phyloP scores from a whole-genome alignment of 352 stramenopile species.

The Globisporangium takayamanum region DNA sequence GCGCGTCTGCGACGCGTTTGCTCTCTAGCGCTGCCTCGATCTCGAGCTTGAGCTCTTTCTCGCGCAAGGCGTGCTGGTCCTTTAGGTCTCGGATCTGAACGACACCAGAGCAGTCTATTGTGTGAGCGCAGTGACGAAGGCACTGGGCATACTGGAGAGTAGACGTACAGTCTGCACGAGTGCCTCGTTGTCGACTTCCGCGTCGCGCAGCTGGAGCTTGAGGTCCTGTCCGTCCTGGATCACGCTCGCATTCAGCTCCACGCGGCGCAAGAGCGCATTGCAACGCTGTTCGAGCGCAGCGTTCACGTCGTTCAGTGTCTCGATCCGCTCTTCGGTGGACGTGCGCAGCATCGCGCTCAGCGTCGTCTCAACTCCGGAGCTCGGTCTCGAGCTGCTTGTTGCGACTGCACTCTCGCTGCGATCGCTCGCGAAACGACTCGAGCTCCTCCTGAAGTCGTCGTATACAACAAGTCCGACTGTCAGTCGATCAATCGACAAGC shows the following conservation, averaged over 20 bases:
- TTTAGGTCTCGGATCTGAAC: constrained; percentile 66
- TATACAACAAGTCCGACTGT: background rate
- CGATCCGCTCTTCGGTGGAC: constrained; percentile 48
- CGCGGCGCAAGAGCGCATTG: constrained; percentile 51
- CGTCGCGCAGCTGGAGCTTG: constrained; percentile 51
- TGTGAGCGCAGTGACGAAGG: background rate
- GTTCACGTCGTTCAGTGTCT: constrained; percentile 74
- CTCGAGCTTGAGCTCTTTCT: constrained; percentile 59
- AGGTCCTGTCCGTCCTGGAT: constrained; percentile 54
- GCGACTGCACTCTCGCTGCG: constrained; percentile 42
- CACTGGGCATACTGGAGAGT: no score
- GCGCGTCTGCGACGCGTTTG: constrained; percentile 33
- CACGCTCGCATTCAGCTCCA: constrained; percentile 45
- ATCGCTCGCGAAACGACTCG: constrained; percentile 33
- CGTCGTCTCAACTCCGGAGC: constrained; percentile 33
- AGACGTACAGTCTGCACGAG: constrained; percentile 45
- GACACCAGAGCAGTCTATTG: background rate
- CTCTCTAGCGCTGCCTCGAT: constrained; percentile 44
- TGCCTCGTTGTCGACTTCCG: constrained; percentile 66
- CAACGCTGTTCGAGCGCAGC: constrained; percentile 62
- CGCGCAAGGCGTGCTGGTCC: constrained; percentile 46
- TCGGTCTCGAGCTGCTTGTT: constrained; percentile 55
- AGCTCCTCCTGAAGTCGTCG: constrained; percentile 29
- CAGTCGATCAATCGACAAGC: no score
- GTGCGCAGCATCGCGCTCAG: constrained; percentile 22